Evolutionary conservation across 768 basidiomycete species (phyloP), one percentile per base, ranked within the genome.

Genomic region (Pleurotus salmoneostramineus): DNA sequence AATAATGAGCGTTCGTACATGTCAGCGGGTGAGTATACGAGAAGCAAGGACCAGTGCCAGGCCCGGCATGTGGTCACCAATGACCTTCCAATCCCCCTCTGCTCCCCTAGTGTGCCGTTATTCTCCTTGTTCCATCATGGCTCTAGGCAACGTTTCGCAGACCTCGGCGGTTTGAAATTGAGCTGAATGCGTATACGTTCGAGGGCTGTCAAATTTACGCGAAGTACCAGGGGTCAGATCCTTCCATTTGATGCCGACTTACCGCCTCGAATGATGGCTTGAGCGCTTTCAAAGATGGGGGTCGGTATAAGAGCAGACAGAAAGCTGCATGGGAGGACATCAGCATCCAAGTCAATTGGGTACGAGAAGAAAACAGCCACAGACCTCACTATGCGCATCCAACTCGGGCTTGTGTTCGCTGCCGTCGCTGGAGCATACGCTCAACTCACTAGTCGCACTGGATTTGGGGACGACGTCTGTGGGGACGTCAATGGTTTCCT

Each of bases 401-500:
- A 27, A 36, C 48, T 40, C 36, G 47, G 57, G 17, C 33, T 58
- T 47, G 37, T 54, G 8, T 14, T 50, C 36, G 50, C 58, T 14
- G 40, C 58, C 6, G 33, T 48, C 21, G 33, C 46, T 42, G 61
- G 52, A 31, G 58, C 50, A 21, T 47, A 37, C 6, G 60, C 50
- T 51, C 32, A 50, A n/a, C 49, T 61, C 8, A 46, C 50, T 4
- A 54, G 37, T 34, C 62, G 62, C 5, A 35, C 56, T 5, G 27
- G 56, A 31, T 43, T 56, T 42, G 37, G 62, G 32, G 44, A 56
- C 56, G 79, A 81, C 60, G 62, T 72, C 21, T 82, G 79, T 60
- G 78, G 70, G 15, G 65, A 72, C 52, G 64, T 80, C 42, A 61
- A 72, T 44, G 66, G 59, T 1, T 60, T 63, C 5, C 65, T 79